These are phyloP conservation scores for Plenodomus biglobosus DNA, from an alignment of 2,329 filamentous ascomycete species.

Conservation along the genomic window DNA sequence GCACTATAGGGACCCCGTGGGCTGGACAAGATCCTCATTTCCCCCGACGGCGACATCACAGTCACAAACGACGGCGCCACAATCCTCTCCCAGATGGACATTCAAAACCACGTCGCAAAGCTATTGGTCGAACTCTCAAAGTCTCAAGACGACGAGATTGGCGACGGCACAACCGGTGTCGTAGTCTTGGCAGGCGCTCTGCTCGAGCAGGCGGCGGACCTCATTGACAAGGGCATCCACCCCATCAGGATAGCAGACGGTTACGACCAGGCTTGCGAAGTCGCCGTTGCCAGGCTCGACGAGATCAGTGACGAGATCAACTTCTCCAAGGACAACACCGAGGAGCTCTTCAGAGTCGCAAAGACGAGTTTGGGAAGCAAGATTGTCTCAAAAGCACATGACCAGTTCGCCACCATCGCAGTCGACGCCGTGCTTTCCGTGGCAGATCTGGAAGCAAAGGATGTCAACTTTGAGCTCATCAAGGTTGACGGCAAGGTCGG, in stretches of 20 bases:
- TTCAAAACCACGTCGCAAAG: constrained; percentile 97
- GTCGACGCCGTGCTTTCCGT: constrained; percentile 97
- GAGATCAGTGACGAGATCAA: constrained; percentile 88
- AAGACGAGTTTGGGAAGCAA: constrained; percentile 97
- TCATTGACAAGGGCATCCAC: constrained; percentile 99
- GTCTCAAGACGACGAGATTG: constrained; percentile 98
- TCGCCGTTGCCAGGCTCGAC: constrained; percentile 90
- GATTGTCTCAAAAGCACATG: constrained; percentile 98
- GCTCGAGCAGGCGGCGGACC: constrained; percentile 91
- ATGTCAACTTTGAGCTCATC: constrained; percentile 98
- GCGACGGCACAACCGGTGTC: constrained; percentile 96
- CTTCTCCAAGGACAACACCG: constrained; percentile 76
- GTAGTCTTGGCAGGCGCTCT: constrained; percentile 94
- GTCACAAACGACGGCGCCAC: constrained; percentile 99
- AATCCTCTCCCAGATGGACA: constrained; percentile 96
- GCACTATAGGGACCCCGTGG: constrained; percentile 73
- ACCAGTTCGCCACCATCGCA: constrained; percentile 96
- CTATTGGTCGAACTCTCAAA: constrained; percentile 95
- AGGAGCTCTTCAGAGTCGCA: constrained; percentile 90
- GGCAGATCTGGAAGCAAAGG: constrained; percentile 90
- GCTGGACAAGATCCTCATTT: constrained; percentile 98
- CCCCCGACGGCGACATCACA: constrained; percentile 96
- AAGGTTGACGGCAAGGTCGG: constrained; percentile 99
- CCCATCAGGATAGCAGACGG: constrained; percentile 98
- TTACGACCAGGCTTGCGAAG: constrained; percentile 96